Evolutionary conservation across 2,329 filamentous ascomycete genomes (phyloP), one percentile per base, ranked within the genome.

Genomic region (Colletotrichum filicis): DNA sequence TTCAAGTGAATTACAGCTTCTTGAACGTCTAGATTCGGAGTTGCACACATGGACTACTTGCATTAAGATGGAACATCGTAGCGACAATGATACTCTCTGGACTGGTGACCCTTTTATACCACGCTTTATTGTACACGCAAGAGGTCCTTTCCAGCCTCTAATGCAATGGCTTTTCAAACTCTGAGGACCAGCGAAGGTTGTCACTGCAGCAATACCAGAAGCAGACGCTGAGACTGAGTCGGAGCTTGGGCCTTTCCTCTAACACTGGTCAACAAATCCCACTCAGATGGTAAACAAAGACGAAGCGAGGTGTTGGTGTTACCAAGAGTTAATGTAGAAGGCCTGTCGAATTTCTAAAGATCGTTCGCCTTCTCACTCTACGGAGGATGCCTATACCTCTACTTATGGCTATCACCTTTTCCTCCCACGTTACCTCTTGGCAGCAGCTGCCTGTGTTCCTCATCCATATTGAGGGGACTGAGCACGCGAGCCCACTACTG

Each of bases 401-500:
- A 42, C 37, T 16, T 16, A 42, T 42, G 37, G 37, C 37, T 12
- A 16, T 42, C 14, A 16, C 37, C 16, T 42, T 19, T 16, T 5
- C 14, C 57, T 7, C 7, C n/a, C n/a, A 37, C 16, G 57, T n/a
- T 42, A 30, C 57, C 19, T 24, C 58, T 42, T 28, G 22, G 55
- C 19, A 26, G 24, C 37, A n/a, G 37, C 64, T 55, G 49, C 35
- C 30, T 26, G 32, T 12, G 16, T n/a, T 28, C 46, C 28, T 28
- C 16, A 14, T 24, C 53, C 53, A 26, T n/a, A n/a, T 32, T 32
- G 14, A 19, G 58, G 66, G 42, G 46, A 56, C 53, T 56, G 70
- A 55, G 59, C 70, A 64, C 66, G 49, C 70, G 70, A 73, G 57
- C 65, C 57, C 28, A 28, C 14, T 28, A 19, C 24, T 22, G 37